phyloP scores from a whole-genome alignment of 331 rosid species.

The Spiraea crenata region DNA sequence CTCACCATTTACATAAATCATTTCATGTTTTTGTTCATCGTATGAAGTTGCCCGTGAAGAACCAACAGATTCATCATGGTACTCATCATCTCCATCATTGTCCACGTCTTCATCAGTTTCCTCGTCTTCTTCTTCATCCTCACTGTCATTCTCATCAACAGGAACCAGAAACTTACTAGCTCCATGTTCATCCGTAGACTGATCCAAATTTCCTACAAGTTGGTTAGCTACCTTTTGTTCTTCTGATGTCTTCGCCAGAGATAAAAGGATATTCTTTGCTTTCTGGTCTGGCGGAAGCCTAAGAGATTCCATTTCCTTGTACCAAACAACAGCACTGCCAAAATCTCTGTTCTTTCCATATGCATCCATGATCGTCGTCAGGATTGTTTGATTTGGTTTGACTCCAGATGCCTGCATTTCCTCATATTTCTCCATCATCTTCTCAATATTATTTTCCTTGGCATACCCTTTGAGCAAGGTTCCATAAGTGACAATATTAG shows the following conservation, averaged over 20 bases:
- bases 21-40: conserved; percentile 21
- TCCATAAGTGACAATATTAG: conserved; percentile 79
- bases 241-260: conserved; percentile 61
- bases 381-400: conserved; percentile 62
- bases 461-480: conserved; percentile 85
- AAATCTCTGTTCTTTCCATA: conserved; percentile 74
- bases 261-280: conserved; percentile 76
- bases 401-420: conserved; percentile 65
- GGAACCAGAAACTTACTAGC: conserved; percentile 23
- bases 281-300: conserved; percentile 78
- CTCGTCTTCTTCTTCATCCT: conserved; percentile 21
- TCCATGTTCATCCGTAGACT: conserved; percentile 25
- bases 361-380: conserved; percentile 87
- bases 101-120: conserved; percentile 29
- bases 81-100: conserved; percentile 5
- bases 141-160: conserved; percentile 32
- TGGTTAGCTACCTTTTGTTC: conserved; percentile 56
- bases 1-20: conserved; percentile 18
- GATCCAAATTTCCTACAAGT: conserved; percentile 42
- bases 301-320: conserved; percentile 68
- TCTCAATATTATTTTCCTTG: conserved; percentile 51
- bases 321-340: conserved; percentile 78
- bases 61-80: conserved; percentile 36
- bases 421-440: conserved; percentile 65
- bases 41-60: conserved; percentile 20